These are phyloP conservation scores for Aspergillus carlsbadensis DNA, from an alignment of 495 filamentous ascomycete genomes.

Conservation along the genomic window DNA sequence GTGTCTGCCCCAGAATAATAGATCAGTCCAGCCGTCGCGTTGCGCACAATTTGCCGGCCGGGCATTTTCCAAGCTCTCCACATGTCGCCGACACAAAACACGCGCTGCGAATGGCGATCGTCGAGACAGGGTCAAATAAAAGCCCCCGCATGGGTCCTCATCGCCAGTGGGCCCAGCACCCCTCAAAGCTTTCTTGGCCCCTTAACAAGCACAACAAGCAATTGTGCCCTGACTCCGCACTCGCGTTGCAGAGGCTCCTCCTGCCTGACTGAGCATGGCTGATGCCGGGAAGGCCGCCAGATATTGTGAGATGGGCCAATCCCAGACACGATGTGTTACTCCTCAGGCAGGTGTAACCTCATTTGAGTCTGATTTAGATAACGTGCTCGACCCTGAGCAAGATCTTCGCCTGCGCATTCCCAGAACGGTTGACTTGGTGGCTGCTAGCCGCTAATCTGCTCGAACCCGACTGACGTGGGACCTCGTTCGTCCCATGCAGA, in stretches of 20 bases:
- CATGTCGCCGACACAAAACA: background rate
- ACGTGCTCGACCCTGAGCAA: background rate
- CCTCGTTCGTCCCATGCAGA: background rate
- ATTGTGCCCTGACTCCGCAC: background rate
- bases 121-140: background rate
- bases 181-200: conserved; percentile 8
- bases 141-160: background rate
- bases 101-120: conserved; percentile 3
- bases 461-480: conserved; percentile 2
- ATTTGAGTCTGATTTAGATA: background rate
- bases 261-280: background rate
- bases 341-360: conserved; percentile 1
- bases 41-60: conserved; percentile 2
- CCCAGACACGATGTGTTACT: background rate
- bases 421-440: background rate
- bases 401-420: conserved; percentile 6
- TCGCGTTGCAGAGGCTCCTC: background rate
- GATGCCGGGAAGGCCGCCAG: background rate
- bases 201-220: conserved; percentile 16
- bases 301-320: background rate
- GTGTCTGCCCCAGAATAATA: background rate
- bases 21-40: background rate
- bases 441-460: conserved; percentile 4
- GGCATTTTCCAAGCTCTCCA: background rate
- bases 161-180: background rate